Percentiles rank a stretch among this genome's conserved stretches.
phyloP scores from a whole-genome alignment of 306 rosid genomes.

The Fagus crenata region DNA sequence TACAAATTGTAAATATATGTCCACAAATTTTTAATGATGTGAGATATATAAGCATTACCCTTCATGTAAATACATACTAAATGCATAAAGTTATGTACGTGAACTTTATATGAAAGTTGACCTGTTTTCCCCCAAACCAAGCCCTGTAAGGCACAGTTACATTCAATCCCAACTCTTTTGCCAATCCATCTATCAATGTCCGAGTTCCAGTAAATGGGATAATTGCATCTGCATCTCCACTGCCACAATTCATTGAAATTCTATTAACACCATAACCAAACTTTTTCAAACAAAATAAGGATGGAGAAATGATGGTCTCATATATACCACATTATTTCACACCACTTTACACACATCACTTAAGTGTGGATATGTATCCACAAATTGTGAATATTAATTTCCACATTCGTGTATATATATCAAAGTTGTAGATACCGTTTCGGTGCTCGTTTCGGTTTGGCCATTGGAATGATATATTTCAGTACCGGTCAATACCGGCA shows the following conservation, averaged over 20 bases:
- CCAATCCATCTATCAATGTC: slow-evolving; percentile 22
- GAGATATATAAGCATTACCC: background rate
- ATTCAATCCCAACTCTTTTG: slow-evolving; percentile 22
- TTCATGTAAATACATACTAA: background rate
- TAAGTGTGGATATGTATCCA: no score
- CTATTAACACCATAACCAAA: no score
- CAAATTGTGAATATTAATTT: no score
- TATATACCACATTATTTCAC: background rate
- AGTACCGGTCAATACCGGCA: no score
- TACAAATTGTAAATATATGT: no score
- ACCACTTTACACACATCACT: no score
- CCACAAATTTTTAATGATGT: no score
- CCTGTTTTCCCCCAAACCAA: slow-evolving; percentile 40
- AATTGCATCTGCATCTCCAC: slow-evolving; percentile 40
- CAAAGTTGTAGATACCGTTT: no score
- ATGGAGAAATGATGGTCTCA: background rate
- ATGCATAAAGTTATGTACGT: background rate
- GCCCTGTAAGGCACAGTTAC: slow-evolving; percentile 37
- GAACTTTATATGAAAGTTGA: background rate
- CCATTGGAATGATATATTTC: no score
- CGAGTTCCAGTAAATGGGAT: slow-evolving; percentile 36
- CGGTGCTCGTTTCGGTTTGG: no score
- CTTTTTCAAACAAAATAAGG: no score
- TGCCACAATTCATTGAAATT: background rate
- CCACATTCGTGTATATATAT: no score